A percentile compares a stretch with the other conserved stretches of the same genome.
phyloP scores from a whole-genome alignment of 2,329 filamentous ascomycete genomes.

The Hymenoscyphus linearis region DNA sequence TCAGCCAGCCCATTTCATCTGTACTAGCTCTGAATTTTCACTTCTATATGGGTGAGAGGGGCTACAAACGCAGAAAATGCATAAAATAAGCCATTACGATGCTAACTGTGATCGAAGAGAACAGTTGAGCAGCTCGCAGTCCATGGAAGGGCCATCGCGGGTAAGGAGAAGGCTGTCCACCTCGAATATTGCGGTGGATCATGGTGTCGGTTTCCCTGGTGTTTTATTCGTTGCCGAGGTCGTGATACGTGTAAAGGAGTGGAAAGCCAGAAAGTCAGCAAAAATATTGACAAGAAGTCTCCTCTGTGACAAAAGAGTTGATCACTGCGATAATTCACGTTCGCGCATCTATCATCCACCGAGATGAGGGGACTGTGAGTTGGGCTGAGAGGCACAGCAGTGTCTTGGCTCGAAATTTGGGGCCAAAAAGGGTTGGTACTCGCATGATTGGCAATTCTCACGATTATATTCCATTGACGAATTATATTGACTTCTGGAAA shows the following conservation, averaged over 20 bases:
- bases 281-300: neutral
- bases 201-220: constrained; percentile 10
- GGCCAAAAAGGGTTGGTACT: neutral
- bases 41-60: neutral
- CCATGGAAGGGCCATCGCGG: constrained; percentile 27
- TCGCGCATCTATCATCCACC: neutral
- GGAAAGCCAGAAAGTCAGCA: neutral
- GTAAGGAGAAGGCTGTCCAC: constrained; percentile 28
- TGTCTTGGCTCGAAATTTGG: neutral
- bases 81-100: constrained; percentile 29
- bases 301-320: neutral
- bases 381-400: neutral
- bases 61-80: constrained; percentile 25
- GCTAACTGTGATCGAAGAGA: constrained; percentile 23
- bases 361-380: neutral
- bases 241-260: neutral
- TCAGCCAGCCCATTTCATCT: neutral
- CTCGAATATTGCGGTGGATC: constrained; percentile 24
- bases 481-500: neutral
- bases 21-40: too few species aligned
- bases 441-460: neutral
- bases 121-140: constrained; percentile 23
- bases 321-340: neutral
- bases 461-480: neutral
- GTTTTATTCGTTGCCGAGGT: neutral